Evolutionary conservation across 2,329 filamentous ascomycete species (phyloP), one percentile per base, ranked within the genome.

Genomic region (Sporothrix phasma): DNA sequence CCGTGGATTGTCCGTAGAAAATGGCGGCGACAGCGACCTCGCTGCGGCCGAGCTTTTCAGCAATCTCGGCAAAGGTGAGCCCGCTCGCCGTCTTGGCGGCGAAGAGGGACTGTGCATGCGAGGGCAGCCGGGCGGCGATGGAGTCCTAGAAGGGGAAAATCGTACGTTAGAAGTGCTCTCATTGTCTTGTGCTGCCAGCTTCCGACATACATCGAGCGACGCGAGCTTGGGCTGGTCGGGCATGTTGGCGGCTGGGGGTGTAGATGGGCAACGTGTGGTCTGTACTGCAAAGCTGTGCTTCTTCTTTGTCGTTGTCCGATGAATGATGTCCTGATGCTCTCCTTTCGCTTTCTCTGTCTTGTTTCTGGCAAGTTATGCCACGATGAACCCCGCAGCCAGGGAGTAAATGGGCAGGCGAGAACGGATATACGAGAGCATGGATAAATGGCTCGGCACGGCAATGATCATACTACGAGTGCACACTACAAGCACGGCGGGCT

Each of bases 1-100:
- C 81, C 37, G 78, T 76, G 2, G 81, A 81, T 69, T 84, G 81
- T 34, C 92, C 92, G 74, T 96, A 96, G 81, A 97, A 97, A 67
- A 96, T 79, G 2, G 92, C 92, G 2, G 92, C 92, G 3, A 89
- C 84, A 46, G 90, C 90, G 47, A 96, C 89, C 76, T 96, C 89
- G 72, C 88, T 86, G 68, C 92, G 88, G 67, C 85, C 86, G 63
- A 96, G 81, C 34, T 86, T 80, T 69, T 85, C 76, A 61, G 85
- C 90, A 71, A 97, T 92, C 49, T 84, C 77, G 73, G 91, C 89
- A 73, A 96, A 97, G 71, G 81, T 89, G 41, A 96, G 82, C 68
- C 85, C 81, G 76, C 89, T 88, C 64, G 77, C 74, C 58, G 90
- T 87, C 77, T 96, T 97, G 68, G 89, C 90, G 41, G 85, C 81